Evolutionary conservation across 23 red algal species (phyloP).

Genomic region (Gracilaria vermiculophylla): DNA sequence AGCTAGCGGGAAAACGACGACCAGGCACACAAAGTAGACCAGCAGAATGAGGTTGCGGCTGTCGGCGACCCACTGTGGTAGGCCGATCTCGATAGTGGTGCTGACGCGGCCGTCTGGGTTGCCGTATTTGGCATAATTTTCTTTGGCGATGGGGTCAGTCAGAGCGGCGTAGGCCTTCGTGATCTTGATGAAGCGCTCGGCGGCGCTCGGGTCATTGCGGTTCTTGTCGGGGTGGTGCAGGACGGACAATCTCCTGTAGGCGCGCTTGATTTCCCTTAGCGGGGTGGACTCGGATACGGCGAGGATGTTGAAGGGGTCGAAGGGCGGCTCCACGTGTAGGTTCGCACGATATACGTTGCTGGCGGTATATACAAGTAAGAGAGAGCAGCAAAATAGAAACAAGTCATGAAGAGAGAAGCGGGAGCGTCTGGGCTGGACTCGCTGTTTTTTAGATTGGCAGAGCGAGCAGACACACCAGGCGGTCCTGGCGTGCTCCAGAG

Average conservation of each 20-base stretch:
- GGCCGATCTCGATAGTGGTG: slow-evolving; percentile 73
- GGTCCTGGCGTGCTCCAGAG: slow-evolving; percentile 17
- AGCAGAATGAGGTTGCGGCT: slow-evolving; percentile 73
- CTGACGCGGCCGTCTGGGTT: slow-evolving; percentile 93
- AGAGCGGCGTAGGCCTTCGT: slow-evolving; percentile 87
- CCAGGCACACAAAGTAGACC: slow-evolving; percentile 51
- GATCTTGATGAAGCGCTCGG: slow-evolving; percentile 82
- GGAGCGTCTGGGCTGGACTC: neutral
- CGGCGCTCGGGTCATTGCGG: slow-evolving; percentile 60
- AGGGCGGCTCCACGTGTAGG: slow-evolving; percentile 52
- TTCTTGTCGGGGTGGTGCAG: slow-evolving; percentile 98
- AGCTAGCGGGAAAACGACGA: slow-evolving; percentile 60
- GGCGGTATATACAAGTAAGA: slow-evolving; percentile 39
- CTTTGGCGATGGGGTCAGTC: slow-evolving; percentile 75
- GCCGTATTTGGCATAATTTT: slow-evolving; percentile 91
- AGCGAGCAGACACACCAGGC: slow-evolving; percentile 42
- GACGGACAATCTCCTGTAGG: slow-evolving; percentile 79
- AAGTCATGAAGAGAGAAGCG: neutral
- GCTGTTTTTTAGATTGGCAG: slow-evolving; percentile 39
- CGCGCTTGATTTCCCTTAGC: slow-evolving; percentile 69
- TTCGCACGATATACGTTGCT: slow-evolving; percentile 32
- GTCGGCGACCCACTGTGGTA: slow-evolving; percentile 76
- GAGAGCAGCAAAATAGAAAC: slow-evolving; percentile 14
- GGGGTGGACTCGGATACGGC: slow-evolving; percentile 55
- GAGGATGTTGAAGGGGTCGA: slow-evolving; percentile 91